A percentile compares a stretch with the other conserved stretches of the same genome.
Conservation (phyloP, 495 filamentous ascomycete genomes). For the Penicillium nucicola region DNA sequence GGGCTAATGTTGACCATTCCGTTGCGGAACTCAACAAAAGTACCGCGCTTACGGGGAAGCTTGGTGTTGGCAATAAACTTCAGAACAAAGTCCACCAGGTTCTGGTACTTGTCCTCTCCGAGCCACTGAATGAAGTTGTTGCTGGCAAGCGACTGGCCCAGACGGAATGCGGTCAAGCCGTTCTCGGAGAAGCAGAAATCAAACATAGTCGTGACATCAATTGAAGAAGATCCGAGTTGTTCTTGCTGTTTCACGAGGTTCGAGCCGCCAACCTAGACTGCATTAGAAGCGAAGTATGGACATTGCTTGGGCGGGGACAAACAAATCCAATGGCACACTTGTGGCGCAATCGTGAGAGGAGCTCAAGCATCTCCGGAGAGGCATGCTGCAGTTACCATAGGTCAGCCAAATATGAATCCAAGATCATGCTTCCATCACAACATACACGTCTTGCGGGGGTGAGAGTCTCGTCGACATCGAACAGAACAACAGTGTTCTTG, state of each 20-base stretch:
- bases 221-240: slow-evolving; percentile 67
- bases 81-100: slow-evolving; percentile 78
- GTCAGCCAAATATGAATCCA: slow-evolving; percentile 9
- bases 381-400: slow-evolving; percentile 43
- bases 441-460: slow-evolving; percentile 71
- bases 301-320: slow-evolving; percentile 17
- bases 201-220: slow-evolving; percentile 75
- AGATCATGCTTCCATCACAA: slow-evolving; percentile 6
- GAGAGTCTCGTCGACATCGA: slow-evolving; percentile 90
- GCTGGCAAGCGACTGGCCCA: slow-evolving; percentile 67
- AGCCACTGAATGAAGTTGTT: slow-evolving; percentile 89
- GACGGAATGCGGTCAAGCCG: slow-evolving; percentile 83
- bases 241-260: slow-evolving; percentile 93
- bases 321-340: slow-evolving; percentile 89
- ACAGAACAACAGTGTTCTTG: slow-evolving; percentile 86
- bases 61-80: slow-evolving; percentile 88
- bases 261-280: slow-evolving; percentile 64
- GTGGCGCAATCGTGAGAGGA: slow-evolving; percentile 76
- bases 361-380: slow-evolving; percentile 74
- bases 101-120: slow-evolving; percentile 89
- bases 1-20: slow-evolving; percentile 97
- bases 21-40: slow-evolving; percentile 93
- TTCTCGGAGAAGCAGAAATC: slow-evolving; percentile 98
- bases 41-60: slow-evolving; percentile 83
- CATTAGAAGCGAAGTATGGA: slow-evolving; percentile 8